A percentile compares a stretch with the other conserved stretches of the same genome.
Evolutionary conservation across 2,329 filamentous ascomycete genomes (phyloP).

Genomic region (Stagonosporopsis chrysanthemi): DNA sequence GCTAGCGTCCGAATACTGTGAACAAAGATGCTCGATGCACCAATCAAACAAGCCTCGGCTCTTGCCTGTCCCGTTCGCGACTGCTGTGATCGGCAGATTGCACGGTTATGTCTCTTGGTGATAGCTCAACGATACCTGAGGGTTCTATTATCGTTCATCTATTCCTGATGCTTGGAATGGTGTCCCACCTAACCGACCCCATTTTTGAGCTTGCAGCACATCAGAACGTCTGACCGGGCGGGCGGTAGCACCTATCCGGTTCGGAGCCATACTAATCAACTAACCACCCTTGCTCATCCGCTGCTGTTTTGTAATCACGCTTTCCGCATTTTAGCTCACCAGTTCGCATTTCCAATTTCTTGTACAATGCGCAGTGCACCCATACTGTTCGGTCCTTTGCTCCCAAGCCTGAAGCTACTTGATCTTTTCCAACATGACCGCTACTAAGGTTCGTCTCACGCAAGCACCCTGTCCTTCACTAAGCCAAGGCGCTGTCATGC

Average conservation of each 20-base stretch:
- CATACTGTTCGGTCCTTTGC: not conserved
- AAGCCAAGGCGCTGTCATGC: not conserved
- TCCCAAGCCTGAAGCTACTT: not conserved
- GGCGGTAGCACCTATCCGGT: not conserved
- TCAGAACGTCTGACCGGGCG: not conserved
- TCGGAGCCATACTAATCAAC: slow-evolving; percentile 27
- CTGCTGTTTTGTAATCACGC: slow-evolving; percentile 43
- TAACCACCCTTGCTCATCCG: slow-evolving; percentile 20
- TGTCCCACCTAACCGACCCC: not conserved
- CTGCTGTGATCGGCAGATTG: not conserved
- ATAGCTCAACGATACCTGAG: not conserved
- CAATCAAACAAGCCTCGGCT: slow-evolving; percentile 1
- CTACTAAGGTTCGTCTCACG: slow-evolving; percentile 14
- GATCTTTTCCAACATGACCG: slow-evolving; percentile 19
- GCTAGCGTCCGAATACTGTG: no score
- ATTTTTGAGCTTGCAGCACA: not conserved
- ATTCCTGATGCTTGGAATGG: not conserved
- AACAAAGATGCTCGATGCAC: not conserved
- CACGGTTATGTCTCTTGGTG: not conserved
- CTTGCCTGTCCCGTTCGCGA: not conserved
- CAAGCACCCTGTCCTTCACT: not conserved
- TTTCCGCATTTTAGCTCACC: slow-evolving; percentile 2
- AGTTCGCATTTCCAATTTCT: not conserved
- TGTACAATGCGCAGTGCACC: slow-evolving; percentile 12
- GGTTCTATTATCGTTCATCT: not conserved